Conservation (phyloP, 2,329 filamentous ascomycete genomes). For the Bipolaris gigantea region DNA sequence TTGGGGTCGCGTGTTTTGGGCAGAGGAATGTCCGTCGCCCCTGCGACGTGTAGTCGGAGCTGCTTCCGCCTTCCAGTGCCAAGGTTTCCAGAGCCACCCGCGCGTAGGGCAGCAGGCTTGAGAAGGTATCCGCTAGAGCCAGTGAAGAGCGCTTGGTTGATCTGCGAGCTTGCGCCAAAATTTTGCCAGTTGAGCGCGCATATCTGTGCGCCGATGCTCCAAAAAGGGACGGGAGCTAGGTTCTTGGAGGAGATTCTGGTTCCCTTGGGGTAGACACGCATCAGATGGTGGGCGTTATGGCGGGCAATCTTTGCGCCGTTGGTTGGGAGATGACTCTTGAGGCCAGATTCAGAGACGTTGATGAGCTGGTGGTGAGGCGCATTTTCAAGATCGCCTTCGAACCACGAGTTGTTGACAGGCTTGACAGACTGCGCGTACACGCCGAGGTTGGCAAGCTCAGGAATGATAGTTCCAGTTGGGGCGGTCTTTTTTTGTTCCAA, state of each 20-base stretch:
- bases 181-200: conserved; percentile 72
- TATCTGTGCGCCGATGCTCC: conserved; percentile 69
- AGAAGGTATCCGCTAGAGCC: conserved; percentile 67
- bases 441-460: conserved; percentile 66
- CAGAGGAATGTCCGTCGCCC: conserved; percentile 64
- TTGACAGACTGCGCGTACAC: conserved; percentile 73
- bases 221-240: conserved; percentile 64
- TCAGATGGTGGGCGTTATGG: conserved; percentile 68
- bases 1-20: conserved; percentile 51
- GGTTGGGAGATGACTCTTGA: conserved; percentile 56
- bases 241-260: conserved; percentile 69
- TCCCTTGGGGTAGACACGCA: conserved; percentile 71
- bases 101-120: conserved; percentile 63
- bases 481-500: conserved; percentile 55
- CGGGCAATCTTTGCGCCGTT: conserved; percentile 54
- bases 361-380: conserved; percentile 66
- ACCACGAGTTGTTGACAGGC: conserved; percentile 68
- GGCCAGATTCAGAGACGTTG: conserved; percentile 67
- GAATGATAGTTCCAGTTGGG: conserved; percentile 57
- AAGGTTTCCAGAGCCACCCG: conserved; percentile 57
- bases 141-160: conserved; percentile 69
- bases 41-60: conserved; percentile 62
- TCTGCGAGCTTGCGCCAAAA: conserved; percentile 66
- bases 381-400: conserved; percentile 52
- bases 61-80: conserved; percentile 52